phyloP scores from a whole-genome alignment of 2,329 filamentous ascomycete species.

The Aspergillus vadensis region DNA sequence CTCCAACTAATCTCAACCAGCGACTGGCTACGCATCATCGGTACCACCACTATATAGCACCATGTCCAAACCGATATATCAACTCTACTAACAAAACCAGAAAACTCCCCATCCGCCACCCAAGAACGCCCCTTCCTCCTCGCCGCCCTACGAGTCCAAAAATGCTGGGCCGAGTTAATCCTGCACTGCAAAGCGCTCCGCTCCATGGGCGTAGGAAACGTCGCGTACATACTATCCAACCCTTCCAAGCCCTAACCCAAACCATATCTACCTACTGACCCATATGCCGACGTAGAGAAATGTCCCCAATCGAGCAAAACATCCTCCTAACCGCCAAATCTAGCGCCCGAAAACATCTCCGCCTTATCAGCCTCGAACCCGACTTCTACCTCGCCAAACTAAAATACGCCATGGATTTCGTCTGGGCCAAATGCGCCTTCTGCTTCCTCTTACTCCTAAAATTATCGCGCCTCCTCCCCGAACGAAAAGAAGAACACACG shows the following conservation, averaged over 20 bases:
- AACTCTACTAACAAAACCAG: slow-evolving; percentile 15
- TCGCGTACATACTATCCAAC: slow-evolving; percentile 36
- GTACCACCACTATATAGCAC: slow-evolving; percentile 19
- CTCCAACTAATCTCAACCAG: slow-evolving; percentile 21
- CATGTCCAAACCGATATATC: neutral
- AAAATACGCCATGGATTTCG: slow-evolving; percentile 59
- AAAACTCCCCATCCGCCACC: slow-evolving; percentile 29
- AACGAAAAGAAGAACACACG: slow-evolving; percentile 42
- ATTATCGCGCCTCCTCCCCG: slow-evolving; percentile 53
- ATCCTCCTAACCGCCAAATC: slow-evolving; percentile 55
- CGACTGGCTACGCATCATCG: slow-evolving; percentile 42
- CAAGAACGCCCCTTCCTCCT: slow-evolving; percentile 43
- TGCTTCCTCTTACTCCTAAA: slow-evolving; percentile 59
- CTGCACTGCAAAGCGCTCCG: slow-evolving; percentile 55
- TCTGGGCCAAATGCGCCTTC: slow-evolving; percentile 61
- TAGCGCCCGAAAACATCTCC: slow-evolving; percentile 54
- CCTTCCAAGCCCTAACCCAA: neutral
- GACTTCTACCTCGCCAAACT: slow-evolving; percentile 54
- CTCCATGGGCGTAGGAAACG: slow-evolving; percentile 52
- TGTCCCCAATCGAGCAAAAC: slow-evolving; percentile 52
- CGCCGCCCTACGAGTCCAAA: slow-evolving; percentile 54
- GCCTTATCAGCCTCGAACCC: slow-evolving; percentile 50
- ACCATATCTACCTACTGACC: neutral
- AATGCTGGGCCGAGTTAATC: slow-evolving; percentile 57
- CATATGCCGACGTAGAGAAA: slow-evolving; percentile 34